Conservation (phyloP, 176 grass and related monocot species). For the Coix lacrymajobi region DNA sequence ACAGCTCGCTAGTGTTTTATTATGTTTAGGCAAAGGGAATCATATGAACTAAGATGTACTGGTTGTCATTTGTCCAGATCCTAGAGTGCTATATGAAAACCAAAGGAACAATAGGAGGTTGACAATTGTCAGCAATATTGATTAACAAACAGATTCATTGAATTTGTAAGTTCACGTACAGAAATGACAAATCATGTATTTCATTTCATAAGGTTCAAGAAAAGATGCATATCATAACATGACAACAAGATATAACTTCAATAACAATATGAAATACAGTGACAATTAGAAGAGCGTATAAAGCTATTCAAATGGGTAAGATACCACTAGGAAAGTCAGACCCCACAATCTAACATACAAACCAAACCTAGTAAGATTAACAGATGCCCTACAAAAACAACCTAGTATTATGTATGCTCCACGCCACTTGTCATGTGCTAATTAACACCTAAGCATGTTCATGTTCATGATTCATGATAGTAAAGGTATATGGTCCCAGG, state of each 20-base stretch:
- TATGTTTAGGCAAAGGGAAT: neutral
- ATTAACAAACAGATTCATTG: slow-evolving; percentile 3
- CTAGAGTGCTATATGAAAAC: neutral
- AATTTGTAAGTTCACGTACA: neutral
- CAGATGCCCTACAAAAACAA: neutral
- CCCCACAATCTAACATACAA: neutral
- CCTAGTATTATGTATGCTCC: slow-evolving; percentile 1
- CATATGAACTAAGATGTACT: neutral
- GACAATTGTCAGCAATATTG: neutral
- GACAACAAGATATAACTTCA: neutral
- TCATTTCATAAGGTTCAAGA: neutral
- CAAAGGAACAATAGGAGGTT: neutral
- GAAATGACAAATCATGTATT: slow-evolving; percentile 2
- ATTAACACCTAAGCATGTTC: neutral
- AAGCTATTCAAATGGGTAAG: slow-evolving; percentile 1
- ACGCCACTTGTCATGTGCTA: neutral
- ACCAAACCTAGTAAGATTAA: neutral
- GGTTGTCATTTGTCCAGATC: neutral
- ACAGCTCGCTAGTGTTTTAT: too few species aligned
- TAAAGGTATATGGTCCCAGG: slow-evolving; percentile 18
- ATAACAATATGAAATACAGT: slow-evolving; percentile 2
- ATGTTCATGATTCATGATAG: neutral
- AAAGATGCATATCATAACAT: neutral
- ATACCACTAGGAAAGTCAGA: neutral
- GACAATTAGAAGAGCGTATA: neutral